These are phyloP conservation scores for Fraxinus xanthoxyloides DNA, from an alignment of 305 asterid genomes.

Conservation along the genomic window DNA sequence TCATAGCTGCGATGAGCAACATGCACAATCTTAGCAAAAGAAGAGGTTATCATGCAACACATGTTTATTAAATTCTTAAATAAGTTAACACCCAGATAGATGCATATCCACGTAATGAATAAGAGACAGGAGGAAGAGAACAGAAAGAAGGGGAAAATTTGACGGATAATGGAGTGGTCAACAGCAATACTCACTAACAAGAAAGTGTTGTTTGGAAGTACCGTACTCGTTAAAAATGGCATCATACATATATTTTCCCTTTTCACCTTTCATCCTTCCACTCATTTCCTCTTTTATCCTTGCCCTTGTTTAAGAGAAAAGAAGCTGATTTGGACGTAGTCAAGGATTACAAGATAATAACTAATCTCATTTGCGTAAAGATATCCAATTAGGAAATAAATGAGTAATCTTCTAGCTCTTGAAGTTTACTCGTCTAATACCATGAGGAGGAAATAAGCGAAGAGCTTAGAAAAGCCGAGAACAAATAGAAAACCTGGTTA, in stretches of 20 bases:
- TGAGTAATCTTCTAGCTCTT: background rate
- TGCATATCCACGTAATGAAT: background rate
- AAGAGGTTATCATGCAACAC: background rate
- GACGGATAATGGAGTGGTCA: background rate
- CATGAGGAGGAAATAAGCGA: background rate
- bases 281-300: background rate
- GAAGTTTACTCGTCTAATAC: background rate
- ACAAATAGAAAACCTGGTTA: background rate
- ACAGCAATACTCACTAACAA: background rate
- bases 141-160: background rate
- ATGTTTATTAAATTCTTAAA: background rate
- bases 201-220: background rate
- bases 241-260: background rate
- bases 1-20: constrained; percentile 59
- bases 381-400: background rate
- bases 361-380: background rate
- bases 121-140: background rate
- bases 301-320: background rate
- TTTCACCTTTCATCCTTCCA: background rate
- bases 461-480: background rate
- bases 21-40: background rate
- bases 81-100: background rate
- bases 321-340: background rate
- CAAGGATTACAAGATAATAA: background rate
- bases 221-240: background rate